Percentiles rank a stretch among this genome's conserved stretches.
Conservation (phyloP, 129 eudicot species). For the Escallonia rubra region DNA sequence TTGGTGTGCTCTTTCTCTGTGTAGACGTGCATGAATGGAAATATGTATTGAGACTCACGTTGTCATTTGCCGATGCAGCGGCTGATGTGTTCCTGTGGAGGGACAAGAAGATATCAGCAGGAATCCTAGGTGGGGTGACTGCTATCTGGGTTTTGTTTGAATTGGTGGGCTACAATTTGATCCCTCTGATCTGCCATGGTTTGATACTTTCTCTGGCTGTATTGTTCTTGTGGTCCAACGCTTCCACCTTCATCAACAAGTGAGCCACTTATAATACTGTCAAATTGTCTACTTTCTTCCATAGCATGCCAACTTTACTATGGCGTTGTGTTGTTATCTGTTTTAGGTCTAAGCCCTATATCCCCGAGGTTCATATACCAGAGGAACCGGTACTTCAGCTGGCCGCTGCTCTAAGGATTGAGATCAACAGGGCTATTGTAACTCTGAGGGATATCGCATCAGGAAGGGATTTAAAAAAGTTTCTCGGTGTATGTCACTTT, state of each 20-base stretch:
- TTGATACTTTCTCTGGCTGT: conserved; percentile 56
- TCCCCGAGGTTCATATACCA: conserved; percentile 75
- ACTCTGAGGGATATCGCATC: conserved; percentile 59
- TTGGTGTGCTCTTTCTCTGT: neutral
- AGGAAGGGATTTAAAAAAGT: conserved; percentile 80
- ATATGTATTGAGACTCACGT: neutral
- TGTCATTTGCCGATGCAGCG: conserved; percentile 29
- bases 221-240: conserved; percentile 89
- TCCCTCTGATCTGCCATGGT: conserved; percentile 73
- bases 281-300: neutral
- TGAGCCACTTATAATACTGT: conserved; percentile 24
- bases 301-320: neutral
- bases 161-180: conserved; percentile 67
- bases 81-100: conserved; percentile 94
- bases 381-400: conserved; percentile 55
- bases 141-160: conserved; percentile 79
- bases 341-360: conserved; percentile 68
- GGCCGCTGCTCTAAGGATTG: conserved; percentile 56
- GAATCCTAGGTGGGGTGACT: conserved; percentile 66
- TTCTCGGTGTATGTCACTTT: conserved; percentile 54
- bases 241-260: conserved; percentile 72
- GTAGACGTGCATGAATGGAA: neutral
- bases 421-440: conserved; percentile 54
- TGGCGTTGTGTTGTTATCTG: neutral
- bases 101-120: conserved; percentile 76